Conservation (phyloP, 2,329 filamentous ascomycete genomes). For the Stemphylium lycopersici region DNA sequence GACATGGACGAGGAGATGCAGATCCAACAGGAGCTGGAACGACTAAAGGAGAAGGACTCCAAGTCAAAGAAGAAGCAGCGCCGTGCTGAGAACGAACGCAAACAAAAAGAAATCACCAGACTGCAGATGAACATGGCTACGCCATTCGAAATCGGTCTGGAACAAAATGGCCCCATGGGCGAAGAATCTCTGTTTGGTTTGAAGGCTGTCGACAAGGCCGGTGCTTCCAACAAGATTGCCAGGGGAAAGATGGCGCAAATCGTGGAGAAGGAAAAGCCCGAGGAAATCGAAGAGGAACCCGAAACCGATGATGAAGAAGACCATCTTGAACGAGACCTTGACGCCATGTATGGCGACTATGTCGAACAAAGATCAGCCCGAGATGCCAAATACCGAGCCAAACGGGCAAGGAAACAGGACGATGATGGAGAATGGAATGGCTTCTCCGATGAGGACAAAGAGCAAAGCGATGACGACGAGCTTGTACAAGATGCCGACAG, state of each 20-base stretch:
- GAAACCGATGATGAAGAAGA: conserved; percentile 82
- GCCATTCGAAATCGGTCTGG: conserved; percentile 93
- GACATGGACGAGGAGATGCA: conserved; percentile 93
- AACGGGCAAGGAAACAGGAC: conserved; percentile 82
- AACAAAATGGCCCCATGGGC: conserved; percentile 78
- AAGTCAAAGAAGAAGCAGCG: conserved; percentile 81
- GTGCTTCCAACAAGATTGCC: conserved; percentile 70
- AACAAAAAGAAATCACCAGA: conserved; percentile 91
- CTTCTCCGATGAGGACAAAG: conserved; percentile 69
- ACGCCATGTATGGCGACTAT: conserved; percentile 85
- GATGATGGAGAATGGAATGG: conserved; percentile 84
- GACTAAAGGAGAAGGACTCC: conserved; percentile 78
- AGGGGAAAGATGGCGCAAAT: conserved; percentile 80
- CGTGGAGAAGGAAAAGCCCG: conserved; percentile 57
- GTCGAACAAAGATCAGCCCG: conserved; percentile 77
- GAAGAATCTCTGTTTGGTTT: conserved; percentile 86
- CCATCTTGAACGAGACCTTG: conserved; percentile 80
- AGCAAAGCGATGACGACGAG: conserved; percentile 63
- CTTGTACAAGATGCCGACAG: conserved; percentile 65
- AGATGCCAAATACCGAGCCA: conserved; percentile 88
- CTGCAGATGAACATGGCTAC: conserved; percentile 98
- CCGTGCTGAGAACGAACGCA: conserved; percentile 88
- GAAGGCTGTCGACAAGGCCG: conserved; percentile 78
- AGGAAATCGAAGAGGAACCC: conserved; percentile 55
- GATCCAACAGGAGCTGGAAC: conserved; percentile 85